Conservation (phyloP, 768 basidiomycete species). For the Lactarius sp. region DNA sequence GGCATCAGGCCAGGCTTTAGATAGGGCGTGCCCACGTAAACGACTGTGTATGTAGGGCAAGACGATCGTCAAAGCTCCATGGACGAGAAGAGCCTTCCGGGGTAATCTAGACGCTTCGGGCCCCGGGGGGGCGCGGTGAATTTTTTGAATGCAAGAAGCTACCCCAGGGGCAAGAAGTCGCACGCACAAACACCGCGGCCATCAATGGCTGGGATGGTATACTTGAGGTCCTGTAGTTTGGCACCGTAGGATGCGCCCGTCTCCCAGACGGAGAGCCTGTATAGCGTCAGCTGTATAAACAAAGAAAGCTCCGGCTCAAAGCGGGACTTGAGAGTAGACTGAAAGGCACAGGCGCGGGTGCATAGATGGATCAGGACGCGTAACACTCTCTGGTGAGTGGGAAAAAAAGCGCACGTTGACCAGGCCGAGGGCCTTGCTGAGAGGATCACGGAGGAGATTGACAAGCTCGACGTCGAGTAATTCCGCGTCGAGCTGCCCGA, state of each 20-base stretch:
- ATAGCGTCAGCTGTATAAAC: slow-evolving; percentile 64
- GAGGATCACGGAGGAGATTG: slow-evolving; percentile 74
- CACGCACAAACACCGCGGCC: slow-evolving; percentile 13
- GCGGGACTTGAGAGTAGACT: slow-evolving; percentile 55
- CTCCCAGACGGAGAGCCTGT: slow-evolving; percentile 82
- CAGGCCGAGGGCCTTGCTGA: slow-evolving; percentile 62
- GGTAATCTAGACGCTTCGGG: slow-evolving; percentile 60
- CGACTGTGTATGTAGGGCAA: slow-evolving; percentile 77
- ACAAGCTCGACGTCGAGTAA: slow-evolving; percentile 86
- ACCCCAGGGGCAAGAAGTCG: slow-evolving; percentile 13
- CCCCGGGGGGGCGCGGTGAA: background rate
- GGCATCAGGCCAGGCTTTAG: slow-evolving; percentile 86
- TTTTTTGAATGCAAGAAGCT: slow-evolving; percentile 10
- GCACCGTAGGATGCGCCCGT: slow-evolving; percentile 78
- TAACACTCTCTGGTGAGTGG: background rate
- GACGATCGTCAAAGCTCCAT: slow-evolving; percentile 68
- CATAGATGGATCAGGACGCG: slow-evolving; percentile 1
- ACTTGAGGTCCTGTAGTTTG: slow-evolving; percentile 72
- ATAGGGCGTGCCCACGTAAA: slow-evolving; percentile 68
- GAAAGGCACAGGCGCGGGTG: slow-evolving; percentile 6
- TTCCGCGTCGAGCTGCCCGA: slow-evolving; percentile 89
- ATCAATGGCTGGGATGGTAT: slow-evolving; percentile 33
- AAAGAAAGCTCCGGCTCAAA: slow-evolving; percentile 74
- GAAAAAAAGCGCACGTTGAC: slow-evolving; percentile 50
- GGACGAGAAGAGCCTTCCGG: slow-evolving; percentile 53